Evolutionary conservation across 371 early-diverging fungal species (phyloP), one percentile per base, ranked within the genome.

Genomic region (Haplosporangium sp.): DNA sequence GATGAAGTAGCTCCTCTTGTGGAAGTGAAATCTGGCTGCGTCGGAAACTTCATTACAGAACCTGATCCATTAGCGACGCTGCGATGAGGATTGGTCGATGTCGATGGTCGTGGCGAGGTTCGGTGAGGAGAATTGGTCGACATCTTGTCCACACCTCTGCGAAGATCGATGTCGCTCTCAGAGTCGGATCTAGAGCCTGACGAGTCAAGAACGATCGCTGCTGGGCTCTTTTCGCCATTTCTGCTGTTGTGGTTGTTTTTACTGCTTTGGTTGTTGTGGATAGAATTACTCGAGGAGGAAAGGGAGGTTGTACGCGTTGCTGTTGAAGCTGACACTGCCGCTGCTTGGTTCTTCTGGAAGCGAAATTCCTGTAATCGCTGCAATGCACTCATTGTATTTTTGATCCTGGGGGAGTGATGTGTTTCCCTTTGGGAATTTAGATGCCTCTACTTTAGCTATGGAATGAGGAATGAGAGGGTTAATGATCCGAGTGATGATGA

Each of bases 361-460:
- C 71, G 71, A 38, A 65, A 76, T 54, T 76, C 77, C 47, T 76
- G 77, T 6, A 76, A 57, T 16, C 71, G 57, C 42, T 76, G 67
- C 36, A 70, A 23, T n/a, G 77, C 77, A 71, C 72, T 76, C 67
- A 70, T 76, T 40, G n/a, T 41, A 59, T 37, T 43, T 20, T 23
- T 38, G 13, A 9, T 65, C 2, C 12, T 38, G 21, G 21, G 21
- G 16, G 48, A 38, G 11, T 16, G 56, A 38, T 36, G n/a, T n/a
- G n/a, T n/a, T n/a, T n/a, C n/a, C n/a, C n/a, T n/a, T n/a, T n/a
- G n/a, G n/a, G n/a, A n/a, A n/a, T n/a, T n/a, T n/a, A n/a, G n/a
- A n/a, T n/a, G n/a, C n/a, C n/a, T n/a, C n/a, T n/a, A n/a, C n/a
- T n/a, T n/a, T n/a, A n/a, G n/a, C n/a, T n/a, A n/a, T n/a, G 5